Percentiles rank a stretch among this genome's conserved stretches.
These are phyloP conservation scores for Pistacia integerrima DNA, from an alignment of 345 rosid genomes.

Conservation along the genomic window DNA sequence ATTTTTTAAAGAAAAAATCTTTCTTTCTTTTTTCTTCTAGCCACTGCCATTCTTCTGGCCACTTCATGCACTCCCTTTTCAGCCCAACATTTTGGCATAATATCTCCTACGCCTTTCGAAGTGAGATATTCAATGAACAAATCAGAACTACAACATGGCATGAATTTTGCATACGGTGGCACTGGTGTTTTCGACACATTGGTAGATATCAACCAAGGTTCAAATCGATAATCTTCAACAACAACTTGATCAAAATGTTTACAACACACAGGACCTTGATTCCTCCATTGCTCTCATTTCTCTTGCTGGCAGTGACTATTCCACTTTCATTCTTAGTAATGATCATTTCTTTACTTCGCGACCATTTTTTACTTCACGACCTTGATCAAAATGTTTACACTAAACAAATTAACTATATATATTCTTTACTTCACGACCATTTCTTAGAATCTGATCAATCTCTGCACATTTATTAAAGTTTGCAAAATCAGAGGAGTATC, in stretches of 20 bases:
- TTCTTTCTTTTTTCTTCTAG: too few relatives aligned
- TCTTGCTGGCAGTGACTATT: conserved; percentile 51
- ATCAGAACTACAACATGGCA: conserved; percentile 27
- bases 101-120: conserved; percentile 30
- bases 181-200: conserved; percentile 48
- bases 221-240: conserved; percentile 42
- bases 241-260: conserved; percentile 26
- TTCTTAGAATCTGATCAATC: too few relatives aligned
- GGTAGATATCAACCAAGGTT: conserved; percentile 37
- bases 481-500: conserved; percentile 14
- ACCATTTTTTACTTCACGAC: too few relatives aligned
- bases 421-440: too few relatives aligned
- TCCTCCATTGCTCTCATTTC: conserved; percentile 45
- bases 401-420: too few relatives aligned
- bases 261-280: conserved; percentile 27
- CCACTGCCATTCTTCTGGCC: too few relatives aligned
- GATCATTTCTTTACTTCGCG: background rate
- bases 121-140: conserved; percentile 20
- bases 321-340: conserved; percentile 16
- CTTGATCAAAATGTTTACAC: too few relatives aligned
- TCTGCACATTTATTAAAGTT: conserved; percentile 2
- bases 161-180: conserved; percentile 57
- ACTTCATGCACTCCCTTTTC: background rate
- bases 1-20: too few relatives aligned
- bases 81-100: conserved; percentile 40